A percentile compares a stretch with the other conserved stretches of the same genome.
Conservation (phyloP, 805 yeast species). For the Ogataea populi-albae region DNA sequence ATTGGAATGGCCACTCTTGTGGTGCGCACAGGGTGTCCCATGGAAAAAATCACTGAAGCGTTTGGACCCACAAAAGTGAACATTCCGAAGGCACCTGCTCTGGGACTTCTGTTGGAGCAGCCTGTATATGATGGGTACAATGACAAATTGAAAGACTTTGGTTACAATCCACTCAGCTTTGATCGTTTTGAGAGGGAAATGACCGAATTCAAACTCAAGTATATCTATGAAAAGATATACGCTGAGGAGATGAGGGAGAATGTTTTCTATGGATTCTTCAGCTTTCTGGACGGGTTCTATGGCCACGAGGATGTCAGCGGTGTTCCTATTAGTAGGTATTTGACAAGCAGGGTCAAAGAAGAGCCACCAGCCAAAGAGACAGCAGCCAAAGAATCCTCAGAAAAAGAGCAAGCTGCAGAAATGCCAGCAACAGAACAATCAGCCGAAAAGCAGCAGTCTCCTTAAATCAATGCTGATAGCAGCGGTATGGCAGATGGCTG, state of each 20-base stretch:
- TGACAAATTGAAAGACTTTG: constrained; percentile 63
- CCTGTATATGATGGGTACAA: constrained; percentile 92
- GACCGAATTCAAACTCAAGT: constrained; percentile 81
- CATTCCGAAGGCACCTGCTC: constrained; percentile 96
- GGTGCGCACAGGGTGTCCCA: constrained; percentile 83
- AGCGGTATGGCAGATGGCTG: too few relatives aligned
- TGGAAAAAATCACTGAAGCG: constrained; percentile 70
- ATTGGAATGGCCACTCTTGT: constrained; percentile 89
- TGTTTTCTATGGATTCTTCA: constrained; percentile 85
- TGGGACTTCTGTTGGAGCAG: constrained; percentile 84
- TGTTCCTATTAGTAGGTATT: constrained; percentile 59
- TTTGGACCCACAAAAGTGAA: constrained; percentile 73
- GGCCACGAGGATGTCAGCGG: constrained; percentile 47
- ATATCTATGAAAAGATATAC: constrained; percentile 89
- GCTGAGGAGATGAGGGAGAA: constrained; percentile 86
- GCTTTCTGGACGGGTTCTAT: constrained; percentile 80
- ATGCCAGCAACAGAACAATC: too few relatives aligned
- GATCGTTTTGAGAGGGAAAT: constrained; percentile 63
- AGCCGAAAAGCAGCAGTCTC: too few relatives aligned
- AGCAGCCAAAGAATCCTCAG: too few relatives aligned
- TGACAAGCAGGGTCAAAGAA: constrained; percentile 43
- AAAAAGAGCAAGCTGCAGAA: too few relatives aligned
- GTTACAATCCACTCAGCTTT: constrained; percentile 74
- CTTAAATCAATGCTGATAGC: too few relatives aligned
- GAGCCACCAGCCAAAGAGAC: constrained; percentile 5